Evolutionary conservation across 78 protist species (phyloP), one percentile per base, ranked within the genome.

Genomic region (Cyanophora paradoxa): DNA sequence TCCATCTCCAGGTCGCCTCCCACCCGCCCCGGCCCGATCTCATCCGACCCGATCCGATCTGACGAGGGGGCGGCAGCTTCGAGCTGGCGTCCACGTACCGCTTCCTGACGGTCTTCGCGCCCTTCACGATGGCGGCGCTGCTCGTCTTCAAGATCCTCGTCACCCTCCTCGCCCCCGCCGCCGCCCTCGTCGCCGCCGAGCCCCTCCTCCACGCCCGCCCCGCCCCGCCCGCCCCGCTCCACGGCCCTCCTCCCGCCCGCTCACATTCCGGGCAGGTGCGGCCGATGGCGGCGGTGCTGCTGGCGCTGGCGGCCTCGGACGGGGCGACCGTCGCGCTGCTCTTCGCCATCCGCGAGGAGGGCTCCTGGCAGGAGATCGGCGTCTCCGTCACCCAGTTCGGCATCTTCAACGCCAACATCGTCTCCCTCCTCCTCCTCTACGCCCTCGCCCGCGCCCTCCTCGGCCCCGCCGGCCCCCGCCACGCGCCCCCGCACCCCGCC

Each of bases 301-400:
- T 81, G 11, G 86, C 80, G 33, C 58, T 90, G 37, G 88, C 85
- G 7, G 44, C 83, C 41, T 7, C 87, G 0, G 91, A 88, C 77
- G 67, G 82, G 24, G 69, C 86, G 89, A 61, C 93, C 50, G 70
- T 92, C 36, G 75, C 72, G 62, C 90, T 92, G 76, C 88, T 92
- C 88, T 88, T 83, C 69, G 41, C 84, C 16, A 88, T 92, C 19
- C 63, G 66, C 44, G 78, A 76, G 75, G 67, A 64, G 56, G 86
- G 86, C 34, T 28, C 54, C 52, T 91, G 91, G 86, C 41, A 75
- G 20, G 90, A 86, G 41, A 84, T 88, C 20, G 92, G 91, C 62
- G 69, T 62, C 33, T 33, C 69, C 31, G 88, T 91, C 54, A 61
- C 78, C 63, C 91, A 82, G 70, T 88, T 81, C 74, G 88, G 46